Evolutionary conservation across 768 basidiomycete species (phyloP).

Genomic region (Hygrocybe coccinea): DNA sequence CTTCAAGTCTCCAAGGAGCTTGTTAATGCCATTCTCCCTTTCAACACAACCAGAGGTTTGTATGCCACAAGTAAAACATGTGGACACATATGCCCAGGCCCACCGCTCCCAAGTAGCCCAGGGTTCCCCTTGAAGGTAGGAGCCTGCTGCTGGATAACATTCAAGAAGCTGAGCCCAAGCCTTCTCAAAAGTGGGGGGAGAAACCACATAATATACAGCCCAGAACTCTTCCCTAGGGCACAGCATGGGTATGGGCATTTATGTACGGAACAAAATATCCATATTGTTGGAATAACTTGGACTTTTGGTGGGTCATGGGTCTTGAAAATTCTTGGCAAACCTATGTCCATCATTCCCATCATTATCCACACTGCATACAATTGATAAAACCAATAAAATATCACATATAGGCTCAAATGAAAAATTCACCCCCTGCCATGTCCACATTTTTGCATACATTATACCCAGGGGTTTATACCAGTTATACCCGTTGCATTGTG

Average conservation of each 20-base stretch:
- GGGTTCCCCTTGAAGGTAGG: slow-evolving; percentile 26
- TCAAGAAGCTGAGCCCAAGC: slow-evolving; percentile 16
- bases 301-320: slow-evolving; percentile 27
- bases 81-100: slow-evolving; percentile 5
- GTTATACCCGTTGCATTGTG: too few relatives aligned
- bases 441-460: too few relatives aligned
- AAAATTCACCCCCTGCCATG: too few relatives aligned
- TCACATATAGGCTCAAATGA: too few relatives aligned
- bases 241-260: too few relatives aligned
- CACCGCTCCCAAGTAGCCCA: slow-evolving; percentile 29
- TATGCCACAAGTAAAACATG: slow-evolving; percentile 29
- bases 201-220: slow-evolving; percentile 25
- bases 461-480: too few relatives aligned
- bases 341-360: too few relatives aligned
- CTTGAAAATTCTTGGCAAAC: too few relatives aligned
- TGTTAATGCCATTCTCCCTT: slow-evolving; percentile 26
- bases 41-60: slow-evolving; percentile 32
- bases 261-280: slow-evolving; percentile 9
- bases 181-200: slow-evolving; percentile 26
- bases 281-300: slow-evolving; percentile 21
- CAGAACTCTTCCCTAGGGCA: slow-evolving; percentile 30
- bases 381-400: too few relatives aligned
- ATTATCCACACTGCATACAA: too few relatives aligned
- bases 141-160: slow-evolving; percentile 12
- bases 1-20: slow-evolving; percentile 19